A percentile compares a stretch with the other conserved stretches of the same genome.
phyloP scores from a whole-genome alignment of 2,329 filamentous ascomycete species.

The Laburnicola sp. region DNA sequence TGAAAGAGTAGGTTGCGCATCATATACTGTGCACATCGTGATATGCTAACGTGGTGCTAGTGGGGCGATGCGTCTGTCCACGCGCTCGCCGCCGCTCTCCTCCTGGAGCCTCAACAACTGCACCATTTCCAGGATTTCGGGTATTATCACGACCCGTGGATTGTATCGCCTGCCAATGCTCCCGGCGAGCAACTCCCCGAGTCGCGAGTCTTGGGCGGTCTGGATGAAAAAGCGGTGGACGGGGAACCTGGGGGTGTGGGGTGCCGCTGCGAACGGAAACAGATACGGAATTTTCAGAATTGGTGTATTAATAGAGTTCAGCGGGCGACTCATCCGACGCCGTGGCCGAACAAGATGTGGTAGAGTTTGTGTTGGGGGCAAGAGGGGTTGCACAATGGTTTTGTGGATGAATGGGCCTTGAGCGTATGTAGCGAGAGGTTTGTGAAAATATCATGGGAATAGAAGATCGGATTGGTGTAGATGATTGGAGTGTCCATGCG shows the following conservation, averaged over 20 bases:
- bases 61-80: conserved; percentile 98
- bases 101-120: conserved; percentile 82
- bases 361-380: no score
- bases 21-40: no score
- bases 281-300: conserved; percentile 5
- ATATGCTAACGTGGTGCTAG: conserved; percentile 20
- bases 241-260: not conserved
- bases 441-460: no score
- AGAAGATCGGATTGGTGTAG: no score
- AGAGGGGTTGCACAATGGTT: no score
- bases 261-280: conserved; percentile 3
- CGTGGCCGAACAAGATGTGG: conserved; percentile 6
- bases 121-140: conserved; percentile 98
- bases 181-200: not conserved
- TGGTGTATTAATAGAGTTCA: conserved; percentile 4
- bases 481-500: no score
- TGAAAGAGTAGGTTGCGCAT: no score
- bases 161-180: conserved; percentile 2
- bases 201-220: not conserved
- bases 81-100: conserved; percentile 83
- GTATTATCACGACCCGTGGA: conserved; percentile 61
- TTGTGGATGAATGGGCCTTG: no score
- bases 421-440: no score
- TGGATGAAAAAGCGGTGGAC: not conserved
- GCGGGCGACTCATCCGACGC: not conserved